A percentile compares a stretch with the other conserved stretches of the same genome.
phyloP scores from a whole-genome alignment of 2,329 filamentous ascomycete species.

The Alternaria sp. region DNA sequence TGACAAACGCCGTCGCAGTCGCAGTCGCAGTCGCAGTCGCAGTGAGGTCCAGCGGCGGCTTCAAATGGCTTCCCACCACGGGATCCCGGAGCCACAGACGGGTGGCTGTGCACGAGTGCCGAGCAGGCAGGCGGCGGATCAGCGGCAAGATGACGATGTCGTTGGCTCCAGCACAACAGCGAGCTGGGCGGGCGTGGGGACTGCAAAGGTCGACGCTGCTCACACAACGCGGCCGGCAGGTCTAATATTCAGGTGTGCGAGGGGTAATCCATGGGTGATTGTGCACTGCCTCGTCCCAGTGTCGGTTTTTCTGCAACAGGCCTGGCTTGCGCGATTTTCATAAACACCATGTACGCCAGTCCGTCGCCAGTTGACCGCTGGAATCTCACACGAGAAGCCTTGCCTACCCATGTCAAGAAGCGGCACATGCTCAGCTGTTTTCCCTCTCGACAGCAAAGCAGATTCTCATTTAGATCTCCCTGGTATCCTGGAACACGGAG shows the following conservation, averaged over 20 bases:
- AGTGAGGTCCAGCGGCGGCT: conserved; percentile 2
- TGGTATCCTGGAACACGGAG: not conserved
- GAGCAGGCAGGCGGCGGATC: conserved; percentile 10
- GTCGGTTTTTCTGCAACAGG: conserved; percentile 21
- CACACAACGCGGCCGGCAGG: not conserved
- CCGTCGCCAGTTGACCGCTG: conserved; percentile 21
- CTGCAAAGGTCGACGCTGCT: not conserved
- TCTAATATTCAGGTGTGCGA: conserved; percentile 21
- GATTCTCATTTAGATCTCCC: too few species aligned
- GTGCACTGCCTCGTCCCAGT: conserved; percentile 20
- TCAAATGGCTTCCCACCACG: conserved; percentile 13
- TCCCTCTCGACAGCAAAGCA: not conserved
- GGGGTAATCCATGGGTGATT: conserved; percentile 15
- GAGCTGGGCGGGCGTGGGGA: conserved; percentile 9
- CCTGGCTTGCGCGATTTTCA: conserved; percentile 24
- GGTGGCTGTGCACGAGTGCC: conserved; percentile 20
- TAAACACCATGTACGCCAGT: conserved; percentile 21
- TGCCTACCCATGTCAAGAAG: conserved; percentile 5
- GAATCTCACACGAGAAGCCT: conserved; percentile 8
- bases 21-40: too few species aligned
- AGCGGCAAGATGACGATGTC: conserved; percentile 14
- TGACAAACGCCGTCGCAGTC: conserved; percentile 25
- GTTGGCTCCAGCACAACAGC: conserved; percentile 9
- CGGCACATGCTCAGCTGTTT: conserved; percentile 7
- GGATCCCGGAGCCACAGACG: conserved; percentile 14